Evolutionary conservation across 2,329 filamentous ascomycete species (phyloP).

Genomic region (Trichocomaceae sp.): DNA sequence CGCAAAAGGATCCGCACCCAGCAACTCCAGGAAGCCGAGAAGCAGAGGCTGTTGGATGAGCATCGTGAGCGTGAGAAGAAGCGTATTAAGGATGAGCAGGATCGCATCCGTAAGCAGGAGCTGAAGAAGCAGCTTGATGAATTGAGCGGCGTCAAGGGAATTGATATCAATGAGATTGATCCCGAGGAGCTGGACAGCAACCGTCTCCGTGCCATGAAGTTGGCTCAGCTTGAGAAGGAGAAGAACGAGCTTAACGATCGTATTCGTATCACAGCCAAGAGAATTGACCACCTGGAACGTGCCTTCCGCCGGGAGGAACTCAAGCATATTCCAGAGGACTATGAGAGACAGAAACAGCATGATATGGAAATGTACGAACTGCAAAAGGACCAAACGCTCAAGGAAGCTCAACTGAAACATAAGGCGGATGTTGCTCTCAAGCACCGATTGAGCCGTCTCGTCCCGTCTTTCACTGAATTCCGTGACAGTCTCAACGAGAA

Average conservation of each 20-base stretch:
- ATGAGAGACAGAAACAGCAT: constrained; percentile 69
- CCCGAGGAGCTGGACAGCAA: constrained; percentile 83
- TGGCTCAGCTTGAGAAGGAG: constrained; percentile 92
- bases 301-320: constrained; percentile 92
- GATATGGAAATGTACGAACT: constrained; percentile 77
- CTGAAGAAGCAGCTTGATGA: constrained; percentile 88
- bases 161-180: constrained; percentile 65
- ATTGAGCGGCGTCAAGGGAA: constrained; percentile 67
- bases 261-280: constrained; percentile 85
- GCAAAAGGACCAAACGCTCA: constrained; percentile 68
- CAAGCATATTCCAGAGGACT: constrained; percentile 84
- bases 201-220: constrained; percentile 86
- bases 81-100: constrained; percentile 77
- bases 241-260: constrained; percentile 94
- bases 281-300: constrained; percentile 93
- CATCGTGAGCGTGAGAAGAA: constrained; percentile 84
- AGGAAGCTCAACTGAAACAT: constrained; percentile 80
- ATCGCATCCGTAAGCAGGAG: constrained; percentile 86
- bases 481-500: constrained; percentile 74
- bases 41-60: constrained; percentile 82
- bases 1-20: constrained; percentile 81
- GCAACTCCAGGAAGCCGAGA: constrained; percentile 82
- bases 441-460: constrained; percentile 78
- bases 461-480: constrained; percentile 79
- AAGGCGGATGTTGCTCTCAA: constrained; percentile 88